Evolutionary conservation across 768 basidiomycete species (phyloP), one percentile per base, ranked within the genome.

Genomic region (Suillus sp.): DNA sequence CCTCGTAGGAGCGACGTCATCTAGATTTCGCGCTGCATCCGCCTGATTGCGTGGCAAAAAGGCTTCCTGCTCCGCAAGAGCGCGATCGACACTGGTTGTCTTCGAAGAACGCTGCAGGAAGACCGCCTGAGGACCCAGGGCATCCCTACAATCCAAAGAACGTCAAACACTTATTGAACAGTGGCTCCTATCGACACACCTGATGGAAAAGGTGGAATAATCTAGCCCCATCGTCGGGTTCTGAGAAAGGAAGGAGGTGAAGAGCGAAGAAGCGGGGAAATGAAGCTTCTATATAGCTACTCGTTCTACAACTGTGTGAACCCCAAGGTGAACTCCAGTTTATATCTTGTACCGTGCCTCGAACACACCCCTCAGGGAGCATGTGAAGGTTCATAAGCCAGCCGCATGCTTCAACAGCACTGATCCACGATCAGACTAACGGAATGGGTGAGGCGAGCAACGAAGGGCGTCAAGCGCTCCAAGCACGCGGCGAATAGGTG

Each of bases 271-370:
- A 57, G 56, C 56, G 6, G 56, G 56, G 56, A 57, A 57, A 57
- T 57, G 56, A 57, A 57, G 38, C 56, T 57, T 57, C 56, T 57
- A 57, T 57, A 57, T 57, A 55, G n/a, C 14, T n/a, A 27, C 55
- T 38, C 37, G 25, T 57, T 56, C 37, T 38, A 13, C 37, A 40
- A 18, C 25, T 57, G 38, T 57, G 56, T 40, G 25, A 40, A 57
- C 56, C 56, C 56, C 56, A 30, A 25, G 37, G 25, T 1, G 27
- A 27, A 38, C 3, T 55, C 32, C 25, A 42, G 25, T 40, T 57
- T 57, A 57, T 40, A 57, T 57, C 38, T 57, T 57, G 56, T 27
- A 27, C 6, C 56, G 40, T 40, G 56, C 40, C 56, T 40, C 25
- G 27, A 27, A 53, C 56, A 57, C 56, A 40, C 56, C 38, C 38